phyloP scores from a whole-genome alignment of 2,329 filamentous ascomycete genomes.

The Orbilia ellipsospora region DNA sequence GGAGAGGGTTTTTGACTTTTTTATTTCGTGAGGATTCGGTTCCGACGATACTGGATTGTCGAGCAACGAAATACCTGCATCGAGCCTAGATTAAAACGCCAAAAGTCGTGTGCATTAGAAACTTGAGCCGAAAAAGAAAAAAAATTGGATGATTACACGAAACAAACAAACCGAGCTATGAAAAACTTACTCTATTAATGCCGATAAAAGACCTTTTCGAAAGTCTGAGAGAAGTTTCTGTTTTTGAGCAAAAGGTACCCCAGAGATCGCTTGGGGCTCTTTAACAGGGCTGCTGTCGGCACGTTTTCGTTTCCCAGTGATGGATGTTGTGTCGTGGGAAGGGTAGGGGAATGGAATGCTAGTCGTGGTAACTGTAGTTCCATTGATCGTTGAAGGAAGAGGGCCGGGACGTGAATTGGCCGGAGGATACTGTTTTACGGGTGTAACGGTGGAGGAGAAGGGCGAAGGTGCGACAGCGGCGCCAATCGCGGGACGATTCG shows the following conservation, averaged over 20 bases:
- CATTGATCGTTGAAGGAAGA: slow-evolving; percentile 16
- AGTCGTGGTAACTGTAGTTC: background rate
- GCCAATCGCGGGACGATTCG: slow-evolving; percentile 18
- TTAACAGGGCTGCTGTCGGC: slow-evolving; percentile 52
- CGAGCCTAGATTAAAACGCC: slow-evolving; percentile 16
- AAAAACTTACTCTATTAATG: slow-evolving; percentile 34
- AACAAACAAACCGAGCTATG: too few relatives aligned
- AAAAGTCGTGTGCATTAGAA: too few relatives aligned
- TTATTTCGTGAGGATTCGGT: slow-evolving; percentile 32
- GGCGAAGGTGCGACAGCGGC: slow-evolving; percentile 21
- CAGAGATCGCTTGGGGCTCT: slow-evolving; percentile 20
- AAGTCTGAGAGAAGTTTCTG: slow-evolving; percentile 39
- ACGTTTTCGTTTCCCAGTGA: slow-evolving; percentile 50
- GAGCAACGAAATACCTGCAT: slow-evolving; percentile 37
- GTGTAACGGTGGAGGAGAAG: slow-evolving; percentile 14
- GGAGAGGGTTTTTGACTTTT: slow-evolving; percentile 41
- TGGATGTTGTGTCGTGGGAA: slow-evolving; percentile 41
- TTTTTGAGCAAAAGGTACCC: slow-evolving; percentile 31
- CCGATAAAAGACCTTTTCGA: slow-evolving; percentile 17
- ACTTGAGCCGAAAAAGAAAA: too few relatives aligned
- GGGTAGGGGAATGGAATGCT: slow-evolving; percentile 13
- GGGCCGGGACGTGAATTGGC: slow-evolving; percentile 11
- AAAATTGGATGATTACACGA: background rate
- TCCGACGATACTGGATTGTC: slow-evolving; percentile 37
- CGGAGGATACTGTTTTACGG: slow-evolving; percentile 2